Evolutionary conservation across 2,329 filamentous ascomycete species (phyloP).

Genomic region (Diaporthe longicolla): DNA sequence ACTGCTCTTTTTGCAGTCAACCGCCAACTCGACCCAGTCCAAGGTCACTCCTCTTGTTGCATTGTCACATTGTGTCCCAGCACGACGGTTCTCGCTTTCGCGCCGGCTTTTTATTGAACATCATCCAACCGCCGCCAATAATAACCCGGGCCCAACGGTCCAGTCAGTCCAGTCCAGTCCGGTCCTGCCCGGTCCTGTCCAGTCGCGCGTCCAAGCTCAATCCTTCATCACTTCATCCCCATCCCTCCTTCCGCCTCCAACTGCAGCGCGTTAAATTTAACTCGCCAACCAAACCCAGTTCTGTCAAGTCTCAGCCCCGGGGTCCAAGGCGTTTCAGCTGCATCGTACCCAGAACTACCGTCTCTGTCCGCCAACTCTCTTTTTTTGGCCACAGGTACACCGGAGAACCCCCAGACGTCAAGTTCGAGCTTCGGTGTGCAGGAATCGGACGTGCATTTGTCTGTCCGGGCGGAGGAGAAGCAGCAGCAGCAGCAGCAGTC

Average conservation of each 20-base stretch:
- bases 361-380: slow-evolving; percentile 27
- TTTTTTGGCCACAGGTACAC: slow-evolving; percentile 14
- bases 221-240: slow-evolving; percentile 20
- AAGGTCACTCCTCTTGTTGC: neutral
- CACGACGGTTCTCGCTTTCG: slow-evolving; percentile 35
- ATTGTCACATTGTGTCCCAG: slow-evolving; percentile 16
- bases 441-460: neutral
- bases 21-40: neutral
- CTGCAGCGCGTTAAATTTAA: slow-evolving; percentile 32
- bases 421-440: slow-evolving; percentile 1
- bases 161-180: slow-evolving; percentile 5
- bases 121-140: slow-evolving; percentile 29
- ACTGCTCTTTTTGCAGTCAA: slow-evolving; percentile 1
- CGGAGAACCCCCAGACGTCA: slow-evolving; percentile 2
- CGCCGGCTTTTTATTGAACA: slow-evolving; percentile 30
- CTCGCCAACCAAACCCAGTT: slow-evolving; percentile 31
- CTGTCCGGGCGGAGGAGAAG: neutral
- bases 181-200: neutral
- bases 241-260: slow-evolving; percentile 30
- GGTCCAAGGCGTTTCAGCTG: slow-evolving; percentile 29
- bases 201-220: slow-evolving; percentile 26
- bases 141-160: slow-evolving; percentile 18
- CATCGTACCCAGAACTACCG: slow-evolving; percentile 9
- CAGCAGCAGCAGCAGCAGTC: neutral
- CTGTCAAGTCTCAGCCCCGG: slow-evolving; percentile 28